phyloP scores from a whole-genome alignment of 2,329 filamentous ascomycete species.

The Pseudogymnoascus sp. region DNA sequence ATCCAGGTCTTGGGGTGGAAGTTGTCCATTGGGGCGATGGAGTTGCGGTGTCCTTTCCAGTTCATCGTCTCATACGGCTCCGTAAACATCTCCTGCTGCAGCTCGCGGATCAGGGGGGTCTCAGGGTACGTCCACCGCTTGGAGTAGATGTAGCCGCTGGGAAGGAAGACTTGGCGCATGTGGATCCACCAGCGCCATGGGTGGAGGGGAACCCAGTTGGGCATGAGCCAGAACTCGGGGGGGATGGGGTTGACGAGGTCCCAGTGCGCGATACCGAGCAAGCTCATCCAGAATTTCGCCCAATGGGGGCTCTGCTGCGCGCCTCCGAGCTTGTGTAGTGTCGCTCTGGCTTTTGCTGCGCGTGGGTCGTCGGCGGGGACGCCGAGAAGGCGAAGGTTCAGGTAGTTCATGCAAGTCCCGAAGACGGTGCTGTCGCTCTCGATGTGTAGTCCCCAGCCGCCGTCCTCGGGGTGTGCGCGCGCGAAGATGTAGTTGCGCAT shows the following conservation, averaged over 20 bases:
- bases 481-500: constrained; percentile 90
- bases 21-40: constrained; percentile 71
- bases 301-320: constrained; percentile 81
- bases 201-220: constrained; percentile 81
- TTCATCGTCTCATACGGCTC: constrained; percentile 59
- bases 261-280: constrained; percentile 78
- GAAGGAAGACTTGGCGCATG: constrained; percentile 90
- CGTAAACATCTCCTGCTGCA: constrained; percentile 76
- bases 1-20: constrained; percentile 89
- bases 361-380: constrained; percentile 74
- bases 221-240: constrained; percentile 86
- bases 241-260: constrained; percentile 91
- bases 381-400: constrained; percentile 69
- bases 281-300: constrained; percentile 92
- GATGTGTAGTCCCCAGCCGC: constrained; percentile 96
- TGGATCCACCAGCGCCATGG: constrained; percentile 98
- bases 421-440: constrained; percentile 90
- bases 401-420: constrained; percentile 85
- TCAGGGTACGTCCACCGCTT: constrained; percentile 70
- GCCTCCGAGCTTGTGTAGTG: constrained; percentile 78
- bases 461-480: constrained; percentile 74
- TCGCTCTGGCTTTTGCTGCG: constrained; percentile 76
- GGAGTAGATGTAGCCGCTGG: constrained; percentile 87
- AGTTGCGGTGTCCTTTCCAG: constrained; percentile 72
- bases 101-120: constrained; percentile 61